Base-by-base conservation (phyloP, 2,329 filamentous ascomycete species). In the Davidsoniella neocaledoniae region DNA sequence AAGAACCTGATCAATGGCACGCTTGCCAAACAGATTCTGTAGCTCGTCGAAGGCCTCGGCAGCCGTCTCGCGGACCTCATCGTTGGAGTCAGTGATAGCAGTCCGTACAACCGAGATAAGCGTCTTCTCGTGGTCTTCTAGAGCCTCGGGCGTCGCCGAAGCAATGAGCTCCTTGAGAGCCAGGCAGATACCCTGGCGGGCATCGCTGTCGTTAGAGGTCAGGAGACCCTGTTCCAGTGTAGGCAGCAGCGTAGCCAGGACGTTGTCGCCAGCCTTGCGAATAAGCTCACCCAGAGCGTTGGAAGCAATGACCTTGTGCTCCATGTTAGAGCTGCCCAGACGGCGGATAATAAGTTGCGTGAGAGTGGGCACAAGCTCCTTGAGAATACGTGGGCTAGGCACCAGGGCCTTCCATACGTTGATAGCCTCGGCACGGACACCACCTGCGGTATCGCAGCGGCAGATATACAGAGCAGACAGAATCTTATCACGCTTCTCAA, bases 231-330 rank as follows among this genome's bases (percentile, higher is more conserved):
- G 86, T 62, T 96, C 88, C 45, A 98, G 76, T 33, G 88, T 94
- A 26, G 91, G 91, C 54, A 98, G 69, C 53, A 98, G 69, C 41
- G 79, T 93, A 21, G 87, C 78, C 55, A 98, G 72, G 51, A 98
- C 88, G 50, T 86, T 83, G 63, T 98, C 91, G 54, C 93, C 91
- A 59, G 91, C 90, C 66, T 94, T 95, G 59, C 91, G 82, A 60
- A 98, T 96, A 56, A 98, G 78, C 63, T 98, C 91, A 60, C 91
- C 91, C 50, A 98, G 74, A 45, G 91, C 87, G 63, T 96, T 96
- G 63, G 90, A 90, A 56, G 93, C 91, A 70, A 98, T 98, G 58
- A 94, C 83, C 70, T 95, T 96, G 65, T 98, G 91, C 64, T 98
- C 91, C 81, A 94, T 88, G 61, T 95, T 96, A 43, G 88, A 83